A percentile compares a stretch with the other conserved stretches of the same genome.
These are phyloP conservation scores for Populus nigra DNA, from an alignment of 345 rosid genomes.

Conservation along the genomic window DNA sequence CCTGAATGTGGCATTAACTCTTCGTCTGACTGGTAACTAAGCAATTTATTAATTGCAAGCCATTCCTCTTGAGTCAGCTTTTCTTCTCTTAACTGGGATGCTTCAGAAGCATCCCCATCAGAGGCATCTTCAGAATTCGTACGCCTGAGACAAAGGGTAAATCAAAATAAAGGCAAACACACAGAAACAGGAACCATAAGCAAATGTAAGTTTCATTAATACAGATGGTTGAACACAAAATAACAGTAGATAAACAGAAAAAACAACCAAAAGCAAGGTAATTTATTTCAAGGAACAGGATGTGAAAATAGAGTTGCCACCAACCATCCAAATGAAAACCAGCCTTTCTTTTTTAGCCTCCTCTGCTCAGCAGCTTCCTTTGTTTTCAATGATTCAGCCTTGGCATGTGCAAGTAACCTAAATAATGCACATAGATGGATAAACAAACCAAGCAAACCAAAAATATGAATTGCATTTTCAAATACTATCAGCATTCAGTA, in stretches of 20 bases:
- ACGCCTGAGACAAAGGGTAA: conserved; percentile 45
- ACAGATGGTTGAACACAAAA: neutral
- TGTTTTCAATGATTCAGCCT: conserved; percentile 84
- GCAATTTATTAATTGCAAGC: conserved; percentile 84
- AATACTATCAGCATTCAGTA: neutral
- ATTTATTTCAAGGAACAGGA: conserved; percentile 7
- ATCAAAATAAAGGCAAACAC: conserved; percentile 17
- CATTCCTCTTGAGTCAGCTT: conserved; percentile 92
- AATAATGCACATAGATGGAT: conserved; percentile 5
- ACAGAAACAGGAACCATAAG: neutral
- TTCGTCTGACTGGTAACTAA: conserved; percentile 88
- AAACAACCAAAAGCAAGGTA: conserved; percentile 6
- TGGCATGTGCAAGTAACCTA: conserved; percentile 99
- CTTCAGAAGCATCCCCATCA: conserved; percentile 46
- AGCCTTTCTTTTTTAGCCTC: conserved; percentile 67
- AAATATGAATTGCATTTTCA: neutral
- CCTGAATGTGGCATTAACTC: conserved; percentile 54
- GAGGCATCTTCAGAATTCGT: conserved; percentile 52
- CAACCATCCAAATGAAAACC: conserved; percentile 90
- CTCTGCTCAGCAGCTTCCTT: conserved; percentile 93
- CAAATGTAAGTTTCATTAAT: neutral
- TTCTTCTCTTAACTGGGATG: conserved; percentile 51
- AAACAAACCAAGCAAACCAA: neutral
- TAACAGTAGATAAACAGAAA: conserved; percentile 1
- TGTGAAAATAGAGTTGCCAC: conserved; percentile 28